A percentile compares a stretch with the other conserved stretches of the same genome.
phyloP scores from a whole-genome alignment of 495 filamentous ascomycete genomes.

The Xylaria telfairii region DNA sequence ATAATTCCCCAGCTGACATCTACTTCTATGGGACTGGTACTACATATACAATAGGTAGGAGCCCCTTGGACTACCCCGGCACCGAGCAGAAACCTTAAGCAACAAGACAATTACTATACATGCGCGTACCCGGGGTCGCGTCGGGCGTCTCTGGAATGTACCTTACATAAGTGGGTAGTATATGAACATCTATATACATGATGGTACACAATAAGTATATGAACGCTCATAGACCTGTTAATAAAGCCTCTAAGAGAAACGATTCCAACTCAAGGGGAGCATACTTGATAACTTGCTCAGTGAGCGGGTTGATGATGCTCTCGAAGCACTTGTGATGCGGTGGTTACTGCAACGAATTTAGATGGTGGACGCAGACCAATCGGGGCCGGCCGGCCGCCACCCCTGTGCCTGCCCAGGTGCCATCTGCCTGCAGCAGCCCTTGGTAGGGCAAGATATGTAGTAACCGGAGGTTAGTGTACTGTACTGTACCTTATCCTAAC shows the following conservation, averaged over 20 bases:
- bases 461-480: no score
- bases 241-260: neutral
- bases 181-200: no score
- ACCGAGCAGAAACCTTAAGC: no score
- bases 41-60: no score
- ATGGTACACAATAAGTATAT: no score
- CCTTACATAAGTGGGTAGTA: neutral
- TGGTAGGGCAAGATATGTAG: no score
- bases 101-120: neutral
- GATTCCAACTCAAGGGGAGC: neutral
- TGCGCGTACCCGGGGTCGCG: neutral
- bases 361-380: slow-evolving; percentile 11
- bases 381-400: slow-evolving; percentile 11
- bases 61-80: neutral
- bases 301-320: slow-evolving; percentile 1
- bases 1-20: no score
- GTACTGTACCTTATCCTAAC: neutral
- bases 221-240: no score
- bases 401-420: slow-evolving; percentile 1
- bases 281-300: neutral
- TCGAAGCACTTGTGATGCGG: neutral
- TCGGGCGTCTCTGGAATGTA: no score
- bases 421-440: neutral
- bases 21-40: neutral
- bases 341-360: slow-evolving; percentile 15